Conservation (phyloP, 2,329 filamentous ascomycete species). For the Stemphylium vesicarium region DNA sequence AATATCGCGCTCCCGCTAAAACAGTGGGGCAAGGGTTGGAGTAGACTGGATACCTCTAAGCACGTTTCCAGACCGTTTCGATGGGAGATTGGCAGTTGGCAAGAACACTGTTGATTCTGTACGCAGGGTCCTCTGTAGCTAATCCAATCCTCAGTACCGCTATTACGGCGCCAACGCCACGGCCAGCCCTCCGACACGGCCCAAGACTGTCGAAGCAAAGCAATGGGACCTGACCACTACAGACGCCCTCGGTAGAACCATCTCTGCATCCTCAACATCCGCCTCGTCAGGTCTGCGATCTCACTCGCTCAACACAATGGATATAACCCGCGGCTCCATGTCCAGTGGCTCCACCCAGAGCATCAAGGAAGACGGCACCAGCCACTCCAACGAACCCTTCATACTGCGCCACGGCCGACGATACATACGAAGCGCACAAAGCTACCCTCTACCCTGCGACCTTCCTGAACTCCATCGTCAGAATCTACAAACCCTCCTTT, state of each 20-base stretch:
- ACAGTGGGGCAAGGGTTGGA: slow-evolving; percentile 44
- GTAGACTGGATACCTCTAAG: slow-evolving; percentile 13
- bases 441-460: slow-evolving; percentile 88
- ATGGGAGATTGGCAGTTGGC: slow-evolving; percentile 49
- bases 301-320: slow-evolving; percentile 37
- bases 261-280: slow-evolving; percentile 33
- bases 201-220: slow-evolving; percentile 43
- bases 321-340: slow-evolving; percentile 47
- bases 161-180: slow-evolving; percentile 39
- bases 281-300: slow-evolving; percentile 24
- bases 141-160: slow-evolving; percentile 39
- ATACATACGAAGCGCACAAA: slow-evolving; percentile 76
- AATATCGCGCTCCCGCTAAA: slow-evolving; percentile 47
- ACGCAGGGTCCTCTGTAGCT: slow-evolving; percentile 5
- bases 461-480: slow-evolving; percentile 87
- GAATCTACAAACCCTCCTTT: slow-evolving; percentile 79
- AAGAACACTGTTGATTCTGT: slow-evolving; percentile 16
- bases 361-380: slow-evolving; percentile 33
- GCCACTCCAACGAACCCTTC: slow-evolving; percentile 55
- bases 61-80: slow-evolving; percentile 17
- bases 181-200: slow-evolving; percentile 32
- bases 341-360: slow-evolving; percentile 48
- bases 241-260: slow-evolving; percentile 46
- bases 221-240: slow-evolving; percentile 47
- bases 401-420: slow-evolving; percentile 78